Evolutionary conservation across 352 stramenopile genomes (phyloP), one percentile per base, ranked within the genome.

Genomic region (Globisporangium perplexum): DNA sequence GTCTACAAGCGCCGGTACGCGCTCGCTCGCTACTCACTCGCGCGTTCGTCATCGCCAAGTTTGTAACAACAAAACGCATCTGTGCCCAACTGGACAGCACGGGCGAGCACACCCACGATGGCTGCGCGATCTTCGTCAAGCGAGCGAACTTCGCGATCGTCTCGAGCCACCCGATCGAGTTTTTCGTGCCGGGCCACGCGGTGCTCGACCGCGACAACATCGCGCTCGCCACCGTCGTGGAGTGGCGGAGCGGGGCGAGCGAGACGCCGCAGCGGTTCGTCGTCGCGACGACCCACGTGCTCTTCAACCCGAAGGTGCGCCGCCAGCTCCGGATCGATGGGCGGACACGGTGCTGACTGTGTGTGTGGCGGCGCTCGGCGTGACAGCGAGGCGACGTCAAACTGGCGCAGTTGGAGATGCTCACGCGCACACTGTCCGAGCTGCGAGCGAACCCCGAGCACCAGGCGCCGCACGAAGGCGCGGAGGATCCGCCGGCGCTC

Each of bases 111-210:
- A 87, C 75, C 0, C 68, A 79, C 46, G 78, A 89, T 18, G 78
- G 78, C 3, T 89, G 78, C 44, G 76, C 75, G 33, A 84, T 86
- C 45, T 89, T 89, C 55, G 64, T 87, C 22, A 76, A 72, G 38
- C 62, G 65, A 11, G 70, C 26, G 24, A 57, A 54, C 58, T 79
- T 84, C 47, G 58, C 67, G 22, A 71, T 87, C 42, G 59, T 86
- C 17, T 63, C 60, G 42, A 61, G 60, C 17, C 62, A 76, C 42
- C 58, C 61, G 22, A 58, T 86, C 43, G 73, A 87, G 59, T 86
- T 72, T 42, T 66, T 66, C 38, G 65, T 71, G 7, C 63, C 66
- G 2, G 68, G 51, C 14, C 60, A 89, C 47, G 59, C 63, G 17
- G 52, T 84, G 23, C 63, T 89, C 7, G 61, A 87, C 50, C 69